Base-by-base conservation (phyloP, 306 rosid species). In the Gastrolobium bilobum region DNA sequence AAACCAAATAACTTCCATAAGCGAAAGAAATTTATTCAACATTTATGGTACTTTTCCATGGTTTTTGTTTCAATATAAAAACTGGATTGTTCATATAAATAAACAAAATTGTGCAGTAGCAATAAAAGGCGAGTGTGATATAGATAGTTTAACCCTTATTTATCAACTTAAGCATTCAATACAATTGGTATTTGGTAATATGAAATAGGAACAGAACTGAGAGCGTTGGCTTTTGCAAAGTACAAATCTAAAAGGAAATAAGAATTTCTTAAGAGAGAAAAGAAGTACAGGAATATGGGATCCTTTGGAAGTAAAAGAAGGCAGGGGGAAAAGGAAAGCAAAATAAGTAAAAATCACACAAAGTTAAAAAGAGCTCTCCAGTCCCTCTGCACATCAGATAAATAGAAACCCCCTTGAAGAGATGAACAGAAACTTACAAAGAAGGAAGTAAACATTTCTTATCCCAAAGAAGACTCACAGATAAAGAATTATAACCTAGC, bases 161-260 rank as follows among this genome's bases (percentile, higher is more conserved):
- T 42, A 63, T 66, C 10, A 66, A 54, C 38, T 46, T 66, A 43
- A 66, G 54, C 9, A 9, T 66, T 43, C 38, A 66, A 29, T 40
- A 4, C 13, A 26, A 34, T 43, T 10, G 26, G 20, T 10, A 43
- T 67, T 67, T 29, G 40, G 26, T 10, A 44, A 44, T 66, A 66
- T 9, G 6, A 29, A 29, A 67, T 15, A 15, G 50, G 15, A 43
- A 29, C 40, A 67, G 4, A 66, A 67, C 44, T 67, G 8, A 30
- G 26, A 44, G 71, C 14, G 35, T 40, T 42, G 51, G 8, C 71
- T 38, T 64, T 64, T 52, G 42, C 31, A 14, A 30, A 67, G 20
- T 44, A 44, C 56, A 67, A 35, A 1, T 44, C 5, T 10, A 67
- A 44, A 43, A 20, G 66, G 39, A 60, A 33, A 33, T 44, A 43